A percentile compares a stretch with the other conserved stretches of the same genome.
Evolutionary conservation across 306 rosid genomes (phyloP).

Genomic region (Macrotyloma uniflorum): DNA sequence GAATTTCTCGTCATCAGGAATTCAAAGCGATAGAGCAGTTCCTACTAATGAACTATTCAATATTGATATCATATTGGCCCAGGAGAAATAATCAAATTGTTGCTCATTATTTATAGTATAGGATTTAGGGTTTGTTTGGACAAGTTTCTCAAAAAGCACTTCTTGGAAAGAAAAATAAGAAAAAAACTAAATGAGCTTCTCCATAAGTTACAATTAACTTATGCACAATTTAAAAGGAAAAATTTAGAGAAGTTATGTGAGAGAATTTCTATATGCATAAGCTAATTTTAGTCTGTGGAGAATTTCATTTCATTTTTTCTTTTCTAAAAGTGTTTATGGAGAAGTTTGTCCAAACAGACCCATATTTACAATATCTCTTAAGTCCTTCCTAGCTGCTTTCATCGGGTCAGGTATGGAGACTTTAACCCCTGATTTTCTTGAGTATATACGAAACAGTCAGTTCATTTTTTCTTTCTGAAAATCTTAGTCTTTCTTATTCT

Average conservation of each 20-base stretch:
- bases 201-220: no score
- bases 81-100: not conserved
- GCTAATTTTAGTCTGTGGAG: no score
- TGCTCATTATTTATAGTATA: not conserved
- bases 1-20: not conserved
- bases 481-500: not conserved
- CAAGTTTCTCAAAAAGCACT: no score
- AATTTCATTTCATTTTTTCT: no score
- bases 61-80: not conserved
- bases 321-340: no score
- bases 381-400: constrained; percentile 6
- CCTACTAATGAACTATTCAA: not conserved
- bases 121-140: not conserved
- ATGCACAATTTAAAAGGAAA: no score
- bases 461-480: not conserved
- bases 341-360: no score
- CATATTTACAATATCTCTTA: not conserved
- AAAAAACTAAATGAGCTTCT: no score
- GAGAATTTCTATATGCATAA: no score
- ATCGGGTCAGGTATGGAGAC: constrained; percentile 4
- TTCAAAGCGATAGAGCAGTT: not conserved
- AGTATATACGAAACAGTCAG: not conserved
- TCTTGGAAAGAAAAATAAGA: no score
- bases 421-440: constrained; percentile 3
- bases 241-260: no score